These are phyloP conservation scores for Hydrangea macrophylla DNA, from an alignment of 148 eudicot genomes.

Conservation along the genomic window DNA sequence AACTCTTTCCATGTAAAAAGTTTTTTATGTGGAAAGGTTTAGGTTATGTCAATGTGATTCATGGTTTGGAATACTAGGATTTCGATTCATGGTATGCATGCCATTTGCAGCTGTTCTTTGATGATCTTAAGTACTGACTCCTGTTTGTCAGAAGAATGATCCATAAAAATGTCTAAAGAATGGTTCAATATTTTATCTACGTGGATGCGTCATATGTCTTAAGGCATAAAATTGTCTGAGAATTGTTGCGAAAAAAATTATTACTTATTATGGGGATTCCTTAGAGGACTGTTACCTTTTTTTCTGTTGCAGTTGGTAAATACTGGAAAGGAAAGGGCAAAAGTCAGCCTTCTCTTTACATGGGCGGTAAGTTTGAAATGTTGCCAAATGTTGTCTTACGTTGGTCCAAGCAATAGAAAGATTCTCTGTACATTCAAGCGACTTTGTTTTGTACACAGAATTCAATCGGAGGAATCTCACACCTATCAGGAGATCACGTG, in stretches of 20 bases:
- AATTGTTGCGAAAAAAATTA: neutral
- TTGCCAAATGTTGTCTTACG: neutral
- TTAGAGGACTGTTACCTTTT: neutral
- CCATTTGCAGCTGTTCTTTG: no score
- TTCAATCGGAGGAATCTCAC: constrained; percentile 90
- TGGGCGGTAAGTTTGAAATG: constrained; percentile 84
- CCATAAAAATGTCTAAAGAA: no score
- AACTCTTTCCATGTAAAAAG: no score
- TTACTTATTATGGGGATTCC: neutral
- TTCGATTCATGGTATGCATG: no score
- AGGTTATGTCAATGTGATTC: no score
- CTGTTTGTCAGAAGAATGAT: neutral
- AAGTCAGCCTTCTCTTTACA: constrained; percentile 90
- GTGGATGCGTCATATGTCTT: neutral
- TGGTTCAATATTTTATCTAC: no score
- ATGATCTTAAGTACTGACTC: neutral
- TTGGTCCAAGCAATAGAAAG: neutral
- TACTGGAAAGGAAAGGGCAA: constrained; percentile 94
- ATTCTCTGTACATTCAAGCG: constrained; percentile 7
- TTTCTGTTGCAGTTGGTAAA: constrained; percentile 73
- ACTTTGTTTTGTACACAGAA: constrained; percentile 48
- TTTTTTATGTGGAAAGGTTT: no score
- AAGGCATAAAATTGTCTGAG: neutral
- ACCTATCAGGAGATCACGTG: constrained; percentile 90
- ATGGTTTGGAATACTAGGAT: no score